Base-by-base conservation (phyloP, 208 protist genomes). In the Naegleria lovaniensis region DNA sequence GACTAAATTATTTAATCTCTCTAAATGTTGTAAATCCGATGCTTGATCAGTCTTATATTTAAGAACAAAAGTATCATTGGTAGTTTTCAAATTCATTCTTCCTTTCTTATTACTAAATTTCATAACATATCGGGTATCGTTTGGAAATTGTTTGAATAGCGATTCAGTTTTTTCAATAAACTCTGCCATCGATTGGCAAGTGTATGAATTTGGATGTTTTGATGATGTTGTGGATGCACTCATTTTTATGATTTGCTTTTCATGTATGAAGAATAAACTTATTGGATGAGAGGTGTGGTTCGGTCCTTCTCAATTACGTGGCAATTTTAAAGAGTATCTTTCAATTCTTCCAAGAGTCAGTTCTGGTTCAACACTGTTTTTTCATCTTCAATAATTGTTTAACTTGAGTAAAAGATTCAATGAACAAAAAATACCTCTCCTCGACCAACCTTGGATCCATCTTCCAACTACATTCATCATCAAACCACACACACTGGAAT, bases 31-130 rank as follows among this genome's bases (percentile, higher is more conserved):
- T 9, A 79, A 79, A 79, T 79, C 67, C 6, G 29, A 36, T 15
- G 16, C 67, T 36, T 79, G 16, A 79, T 79, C 67, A 13, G 67
- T 79, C 7, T 33, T 36, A 79, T 79, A 79, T 79, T 79, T 79
- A 36, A 79, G 6, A 36, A 79, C 67, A 79, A 36, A 79, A 2
- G 16, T 36, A 33, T 79, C 67, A 79, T 79, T 79, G 9, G 67
- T 79, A 13, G 67, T 79, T 79, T 36, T 79, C 25, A 79, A 79
- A 33, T 13, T 36, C 67, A 79, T 36, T 79, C 25, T 79, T 36
- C 29, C 29, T 36, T 79, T 79, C 29, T 79, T 79, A 36, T 79
- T 79, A 79, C 67, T 79, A 79, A 79, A 79, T 79, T 79, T 79
- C 67, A 79, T 79, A 36, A 79, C 67, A 79, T 79, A 79, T 79